Evolutionary conservation across 1,284 basidiomycete genomes (phyloP).

Genomic region (Takashimella koratensis): DNA sequence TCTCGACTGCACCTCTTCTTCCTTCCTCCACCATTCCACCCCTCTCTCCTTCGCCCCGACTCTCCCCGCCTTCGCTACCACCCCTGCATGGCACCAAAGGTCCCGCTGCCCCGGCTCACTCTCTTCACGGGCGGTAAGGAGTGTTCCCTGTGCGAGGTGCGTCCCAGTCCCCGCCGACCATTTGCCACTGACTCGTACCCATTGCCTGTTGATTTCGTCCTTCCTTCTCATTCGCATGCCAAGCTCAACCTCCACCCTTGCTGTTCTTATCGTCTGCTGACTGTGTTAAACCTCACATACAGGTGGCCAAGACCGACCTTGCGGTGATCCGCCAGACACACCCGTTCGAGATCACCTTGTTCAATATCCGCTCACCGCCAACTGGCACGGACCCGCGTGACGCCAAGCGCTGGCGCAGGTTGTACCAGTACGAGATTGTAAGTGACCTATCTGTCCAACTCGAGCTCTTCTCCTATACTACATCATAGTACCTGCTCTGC

Average conservation of each 20-base stretch:
- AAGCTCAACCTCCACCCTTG: no score
- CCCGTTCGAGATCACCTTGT: constrained; percentile 40
- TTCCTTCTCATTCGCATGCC: no score
- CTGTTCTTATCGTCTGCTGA: no score
- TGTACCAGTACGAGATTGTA: constrained; percentile 49
- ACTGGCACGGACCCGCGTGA: constrained; percentile 25
- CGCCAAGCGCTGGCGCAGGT: constrained; percentile 39
- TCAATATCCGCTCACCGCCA: constrained; percentile 47
- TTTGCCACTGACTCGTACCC: no score
- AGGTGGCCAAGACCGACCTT: constrained; percentile 45
- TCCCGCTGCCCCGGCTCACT: constrained; percentile 37
- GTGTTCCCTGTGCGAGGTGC: constrained; percentile 46
- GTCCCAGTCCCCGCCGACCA: neutral
- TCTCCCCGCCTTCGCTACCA: neutral
- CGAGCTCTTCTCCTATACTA: neutral
- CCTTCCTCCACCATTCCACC: neutral
- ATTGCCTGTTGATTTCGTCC: no score
- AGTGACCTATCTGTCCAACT: constrained; percentile 6
- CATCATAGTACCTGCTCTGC: neutral
- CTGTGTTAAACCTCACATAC: no score
- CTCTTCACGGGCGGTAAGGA: constrained; percentile 49
- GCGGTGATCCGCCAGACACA: constrained; percentile 28
- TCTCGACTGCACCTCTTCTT: no score
- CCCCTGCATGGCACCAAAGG: constrained; percentile 33
- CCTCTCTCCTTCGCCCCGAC: neutral